Conservation (phyloP, 768 basidiomycete species). For the Sistotremastrum niveocremeum region DNA sequence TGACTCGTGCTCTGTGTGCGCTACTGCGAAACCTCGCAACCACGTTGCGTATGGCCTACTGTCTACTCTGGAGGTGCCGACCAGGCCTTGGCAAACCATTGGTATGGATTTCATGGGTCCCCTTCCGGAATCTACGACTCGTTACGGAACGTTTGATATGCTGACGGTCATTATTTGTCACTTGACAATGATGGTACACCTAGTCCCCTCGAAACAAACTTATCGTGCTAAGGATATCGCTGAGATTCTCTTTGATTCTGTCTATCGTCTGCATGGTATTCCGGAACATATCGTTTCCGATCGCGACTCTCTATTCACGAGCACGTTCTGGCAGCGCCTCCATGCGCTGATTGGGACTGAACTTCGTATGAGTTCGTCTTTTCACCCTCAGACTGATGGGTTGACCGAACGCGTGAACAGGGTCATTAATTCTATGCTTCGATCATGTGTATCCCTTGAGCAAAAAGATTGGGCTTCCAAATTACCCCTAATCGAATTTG, state of each 20-base stretch:
- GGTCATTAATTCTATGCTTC: constrained; percentile 19
- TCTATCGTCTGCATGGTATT: constrained; percentile 27
- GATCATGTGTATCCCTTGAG: constrained; percentile 10
- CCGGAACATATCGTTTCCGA: constrained; percentile 15
- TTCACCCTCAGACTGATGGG: constrained; percentile 20
- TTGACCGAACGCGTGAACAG: constrained; percentile 22
- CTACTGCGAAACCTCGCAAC: constrained; percentile 8
- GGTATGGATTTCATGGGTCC: constrained; percentile 16
- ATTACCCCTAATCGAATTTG: constrained; percentile 23
- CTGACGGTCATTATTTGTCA: constrained; percentile 15
- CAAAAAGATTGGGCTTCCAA: constrained; percentile 18
- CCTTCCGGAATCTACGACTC: constrained; percentile 12
- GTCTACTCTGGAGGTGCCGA: constrained; percentile 14
- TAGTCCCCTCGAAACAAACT: constrained; percentile 16
- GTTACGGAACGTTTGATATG: constrained; percentile 12
- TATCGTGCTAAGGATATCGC: constrained; percentile 23
- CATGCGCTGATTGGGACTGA: constrained; percentile 6
- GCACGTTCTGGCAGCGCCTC: constrained; percentile 10
- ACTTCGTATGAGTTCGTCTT: constrained; percentile 6
- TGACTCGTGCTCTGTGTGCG: constrained; percentile 12
- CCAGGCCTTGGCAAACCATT: constrained; percentile 15
- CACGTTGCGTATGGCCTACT: constrained; percentile 15
- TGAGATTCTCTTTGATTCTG: constrained; percentile 19
- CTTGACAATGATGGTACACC: constrained; percentile 12
- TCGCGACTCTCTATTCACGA: constrained; percentile 18